Base-by-base conservation (phyloP, 164 flowering plant species). In the Chimonanthus praecox region DNA sequence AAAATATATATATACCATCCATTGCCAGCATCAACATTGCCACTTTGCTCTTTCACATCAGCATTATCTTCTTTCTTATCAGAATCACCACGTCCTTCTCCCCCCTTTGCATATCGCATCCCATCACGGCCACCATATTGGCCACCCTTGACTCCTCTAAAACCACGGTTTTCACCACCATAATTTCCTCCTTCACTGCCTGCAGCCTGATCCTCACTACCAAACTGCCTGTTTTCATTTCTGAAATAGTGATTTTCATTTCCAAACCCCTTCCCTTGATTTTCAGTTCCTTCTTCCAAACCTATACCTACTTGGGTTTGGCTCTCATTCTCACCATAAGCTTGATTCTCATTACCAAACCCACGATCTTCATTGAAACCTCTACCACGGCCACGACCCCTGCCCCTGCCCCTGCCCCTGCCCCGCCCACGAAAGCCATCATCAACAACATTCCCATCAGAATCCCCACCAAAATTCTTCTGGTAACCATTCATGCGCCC, bases 61-160 rank as follows among this genome's bases (percentile, higher is more conserved):
- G 49, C 49, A 60, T 15, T 6, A 2, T 51, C 72, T 49, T 72
- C 78, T 18, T 72, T 80, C 72, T 75, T 72, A 21, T 78, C 78
- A 65, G 58, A 67, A 18, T 33, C 70, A 58, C 71, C 67, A 20
- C 6, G 67, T 13, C 58, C 67, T 33, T 78, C 79, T 16, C 15
- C 60, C 3, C 60, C 63, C 6, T 64, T 65, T 2, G 70, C 73
- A 71, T 71, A 33, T 3, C 68, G 47, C 48, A 48, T 58, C 60
- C 74, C 81, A 45, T 75, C 75, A 71, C 49, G 74, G 2, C 67
- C 79, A 62, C 80, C 82, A 80, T 64, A 63, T 47, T 63, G 33
- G 3, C 68, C 69, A 8, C 78, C 73, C 47, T 64, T 68, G 15
- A 73, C 54, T n/a, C 64, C 64, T 44, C 73, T 77, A 62, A 58